Base-by-base conservation (phyloP, 75 land plant genomes). In the Cupressus sempervirens region DNA sequence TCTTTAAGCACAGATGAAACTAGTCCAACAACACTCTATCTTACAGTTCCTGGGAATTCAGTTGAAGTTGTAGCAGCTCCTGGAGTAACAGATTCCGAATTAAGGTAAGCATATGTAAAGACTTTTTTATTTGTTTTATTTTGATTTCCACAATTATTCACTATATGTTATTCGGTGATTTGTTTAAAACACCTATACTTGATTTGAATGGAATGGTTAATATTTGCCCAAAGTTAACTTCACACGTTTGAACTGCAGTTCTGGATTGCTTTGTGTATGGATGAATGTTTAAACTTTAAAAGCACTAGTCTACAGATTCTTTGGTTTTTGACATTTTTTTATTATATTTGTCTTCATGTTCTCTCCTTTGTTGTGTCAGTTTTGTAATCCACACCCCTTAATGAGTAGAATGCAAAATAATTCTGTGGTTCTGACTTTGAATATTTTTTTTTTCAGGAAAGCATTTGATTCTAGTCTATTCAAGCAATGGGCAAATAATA, bases 401-500 rank as follows among this genome's bases (percentile, higher is more conserved):
- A 62, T 62, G 67, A 23, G 26, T 62, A 20, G 65, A 62, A 62
- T 62, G 67, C 67, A 62, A 62, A 62, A 62, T 23, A 70, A 70
- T 50, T 11, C 14, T 50, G 52, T 7, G 16, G n/a, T 82, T 14
- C 38, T n/a, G 29, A 65, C 54, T 36, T 84, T 20, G 62, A 34
- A 50, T 52, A 18, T 77, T 34, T 80, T 56, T 83, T 6, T 26
- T 87, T 92, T 56, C 93, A 96, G 97, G 85, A 87, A 67, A 65
- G 97, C 97, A 14, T 35, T 95, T 15, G 94, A 94, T 30, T 95
- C 94, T 14, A 73, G 80, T 62, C 84, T 93, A 45, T 95, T 97
- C 86, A 90, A 97, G 73, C 91, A 91, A 53, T 97, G 99, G 99
- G 34, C 93, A 88, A 90, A 88, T 80, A 90, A 91, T 52, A 83